Evolutionary conservation across 257 asterid species (phyloP).

Genomic region (Nicotiana noctiflora): DNA sequence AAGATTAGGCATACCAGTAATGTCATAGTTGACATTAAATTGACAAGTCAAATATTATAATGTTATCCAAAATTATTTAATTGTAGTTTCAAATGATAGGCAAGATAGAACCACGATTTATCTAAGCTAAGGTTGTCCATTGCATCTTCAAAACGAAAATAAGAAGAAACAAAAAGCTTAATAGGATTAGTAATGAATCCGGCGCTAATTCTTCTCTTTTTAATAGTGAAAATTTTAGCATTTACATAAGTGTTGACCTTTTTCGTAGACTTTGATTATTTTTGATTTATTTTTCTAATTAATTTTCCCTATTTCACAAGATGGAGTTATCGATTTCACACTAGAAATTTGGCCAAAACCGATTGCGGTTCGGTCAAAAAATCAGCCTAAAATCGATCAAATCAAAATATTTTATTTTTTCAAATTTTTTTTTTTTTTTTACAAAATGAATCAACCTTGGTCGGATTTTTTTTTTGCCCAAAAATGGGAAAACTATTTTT

Average conservation of each 20-base stretch:
- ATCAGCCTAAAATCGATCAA: too few relatives aligned
- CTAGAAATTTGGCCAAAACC: too few relatives aligned
- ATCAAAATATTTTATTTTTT: too few relatives aligned
- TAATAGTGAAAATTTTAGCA: neutral
- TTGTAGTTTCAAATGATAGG: neutral
- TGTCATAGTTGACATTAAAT: neutral
- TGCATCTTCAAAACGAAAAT: neutral
- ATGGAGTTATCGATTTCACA: neutral
- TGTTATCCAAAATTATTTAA: neutral
- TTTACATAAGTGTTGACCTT: neutral
- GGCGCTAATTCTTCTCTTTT: too few relatives aligned
- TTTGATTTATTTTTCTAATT: neutral
- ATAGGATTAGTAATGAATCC: neutral
- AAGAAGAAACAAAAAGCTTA: neutral
- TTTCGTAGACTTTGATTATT: neutral
- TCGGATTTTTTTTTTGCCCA: too few relatives aligned
- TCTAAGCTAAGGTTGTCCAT: neutral
- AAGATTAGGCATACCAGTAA: too few relatives aligned
- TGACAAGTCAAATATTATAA: neutral
- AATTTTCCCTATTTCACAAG: neutral
- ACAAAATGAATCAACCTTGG: too few relatives aligned
- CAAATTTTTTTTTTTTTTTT: too few relatives aligned
- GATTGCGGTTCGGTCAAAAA: too few relatives aligned
- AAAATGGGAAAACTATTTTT: too few relatives aligned
- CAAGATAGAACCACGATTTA: neutral